These are phyloP conservation scores for Lasiosphaeria hispida DNA, from an alignment of 495 filamentous ascomycete genomes.

Conservation along the genomic window DNA sequence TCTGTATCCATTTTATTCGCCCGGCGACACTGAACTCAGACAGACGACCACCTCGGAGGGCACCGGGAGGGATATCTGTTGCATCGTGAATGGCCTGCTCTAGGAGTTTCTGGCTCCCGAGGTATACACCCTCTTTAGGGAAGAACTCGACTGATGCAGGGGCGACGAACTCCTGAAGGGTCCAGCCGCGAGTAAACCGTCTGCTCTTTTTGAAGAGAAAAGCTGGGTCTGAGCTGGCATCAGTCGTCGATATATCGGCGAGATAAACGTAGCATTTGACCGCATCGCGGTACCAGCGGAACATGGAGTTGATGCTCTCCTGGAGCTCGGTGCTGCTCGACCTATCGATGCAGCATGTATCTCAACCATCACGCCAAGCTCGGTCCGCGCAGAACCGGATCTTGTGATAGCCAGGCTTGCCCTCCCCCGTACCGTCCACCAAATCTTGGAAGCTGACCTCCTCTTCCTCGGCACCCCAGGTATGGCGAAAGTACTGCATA, in stretches of 20 bases:
- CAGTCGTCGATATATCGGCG: too few species aligned
- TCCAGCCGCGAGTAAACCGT: not conserved
- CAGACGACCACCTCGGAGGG: not conserved
- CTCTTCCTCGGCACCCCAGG: too few species aligned
- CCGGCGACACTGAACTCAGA: not conserved
- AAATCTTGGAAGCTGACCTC: too few species aligned
- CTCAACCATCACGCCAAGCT: too few species aligned
- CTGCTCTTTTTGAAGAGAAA: not conserved
- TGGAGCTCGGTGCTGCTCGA: not conserved
- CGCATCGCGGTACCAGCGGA: not conserved
- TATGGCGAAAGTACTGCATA: too few species aligned
- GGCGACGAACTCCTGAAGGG: not conserved
- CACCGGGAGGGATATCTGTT: not conserved
- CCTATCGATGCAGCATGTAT: constrained; percentile 7
- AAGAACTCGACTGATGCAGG: not conserved
- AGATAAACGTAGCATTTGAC: not conserved
- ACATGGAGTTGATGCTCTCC: not conserved
- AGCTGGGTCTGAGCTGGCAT: too few species aligned
- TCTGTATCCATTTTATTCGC: not conserved
- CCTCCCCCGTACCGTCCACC: too few species aligned
- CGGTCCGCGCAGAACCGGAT: too few species aligned
- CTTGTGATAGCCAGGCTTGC: too few species aligned
- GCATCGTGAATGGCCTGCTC: not conserved
- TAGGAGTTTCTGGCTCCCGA: not conserved
- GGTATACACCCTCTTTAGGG: not conserved